Evolutionary conservation across 768 basidiomycete species (phyloP), one percentile per base, ranked within the genome.

Genomic region (Naganishia vishniacii): DNA sequence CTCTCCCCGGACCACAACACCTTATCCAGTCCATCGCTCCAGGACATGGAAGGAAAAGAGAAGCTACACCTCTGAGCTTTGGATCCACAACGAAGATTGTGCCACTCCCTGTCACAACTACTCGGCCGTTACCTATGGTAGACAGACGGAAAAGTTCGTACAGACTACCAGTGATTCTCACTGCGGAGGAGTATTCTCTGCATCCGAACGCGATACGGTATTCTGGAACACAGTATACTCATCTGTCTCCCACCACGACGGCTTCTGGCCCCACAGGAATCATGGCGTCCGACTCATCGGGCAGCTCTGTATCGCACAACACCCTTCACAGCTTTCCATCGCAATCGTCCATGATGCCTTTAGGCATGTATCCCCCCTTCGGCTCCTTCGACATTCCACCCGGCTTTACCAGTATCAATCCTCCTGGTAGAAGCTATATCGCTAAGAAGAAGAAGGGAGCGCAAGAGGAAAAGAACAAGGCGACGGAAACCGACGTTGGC

Each of bases 1-100:
- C 32, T 25, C 23, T 56, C 20, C 53, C 53, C 40, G 53, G 53
- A 56, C 53, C 53, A 4, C 53, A 56, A 40, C 20, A 56, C n/a
- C 53, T 56, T 23, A 56, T 56, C 37, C 7, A 56, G 40, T 37
- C 53, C n/a, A 56, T 34, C 32, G n/a, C 42, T 9, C 42, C n/a
- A 37, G 40, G 15, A 41, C 37, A 23, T 20, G 15, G 16, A 23
- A n/a, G 34, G 15, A 5, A 40, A 26, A n/a, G 49, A 56, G 13
- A n/a, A n/a, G n/a, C n/a, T 25, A 3, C 20, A 56, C 25, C 16
- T 31, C 20, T 37, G 23, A 34, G 23, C 6, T 56, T 56, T 26
- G 53, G 53, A 37, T 18, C 3, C 1, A 56, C 53, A 40, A 56
- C 53, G 16, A 56, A 56, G 37, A 56, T 56, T 15, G 53, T 56